Evolutionary conservation across 139 green algal species (phyloP).

Genomic region (Chlamydomonas sp.): DNA sequence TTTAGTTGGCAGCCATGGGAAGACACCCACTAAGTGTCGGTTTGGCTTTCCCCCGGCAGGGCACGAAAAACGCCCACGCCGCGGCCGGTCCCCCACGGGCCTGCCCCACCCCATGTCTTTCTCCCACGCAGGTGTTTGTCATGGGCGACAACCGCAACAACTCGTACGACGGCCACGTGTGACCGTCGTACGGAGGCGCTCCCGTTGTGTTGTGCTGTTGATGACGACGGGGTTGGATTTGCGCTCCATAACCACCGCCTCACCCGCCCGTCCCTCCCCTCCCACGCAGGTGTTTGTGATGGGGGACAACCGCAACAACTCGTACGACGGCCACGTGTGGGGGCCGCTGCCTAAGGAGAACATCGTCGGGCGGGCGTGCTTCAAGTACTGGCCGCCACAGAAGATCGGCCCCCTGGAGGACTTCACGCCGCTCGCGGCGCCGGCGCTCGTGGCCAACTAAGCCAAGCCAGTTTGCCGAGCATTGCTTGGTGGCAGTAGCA

Average conservation of each 20-base stretch:
- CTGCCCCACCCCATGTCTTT: too few relatives aligned
- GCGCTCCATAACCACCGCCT: background rate
- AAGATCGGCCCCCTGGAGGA: conserved; percentile 4
- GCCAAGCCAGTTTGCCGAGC: too few relatives aligned
- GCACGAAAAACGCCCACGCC: too few relatives aligned
- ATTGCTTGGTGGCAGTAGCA: too few relatives aligned
- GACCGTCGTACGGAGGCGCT: too few relatives aligned
- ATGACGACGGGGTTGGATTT: too few relatives aligned
- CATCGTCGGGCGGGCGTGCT: conserved; percentile 75
- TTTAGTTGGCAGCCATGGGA: too few relatives aligned
- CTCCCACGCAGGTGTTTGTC: conserved; percentile 74
- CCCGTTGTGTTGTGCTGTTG: too few relatives aligned
- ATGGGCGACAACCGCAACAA: conserved; percentile 99
- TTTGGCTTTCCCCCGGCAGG: too few relatives aligned
- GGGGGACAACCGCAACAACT: conserved; percentile 99
- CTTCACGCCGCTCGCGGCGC: background rate
- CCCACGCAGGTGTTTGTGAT: conserved; percentile 85
- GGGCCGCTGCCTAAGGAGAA: conserved; percentile 84
- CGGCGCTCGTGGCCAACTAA: too few relatives aligned
- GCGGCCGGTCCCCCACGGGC: too few relatives aligned
- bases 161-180: conserved; percentile 94
- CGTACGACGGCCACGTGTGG: conserved; percentile 96
- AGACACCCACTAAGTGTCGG: too few relatives aligned
- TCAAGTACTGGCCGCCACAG: conserved; percentile 79
- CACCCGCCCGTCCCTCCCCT: background rate